A percentile compares a stretch with the other conserved stretches of the same genome.
Conservation (phyloP, 2,329 filamentous ascomycete species). For the Aspergillus fischeri region DNA sequence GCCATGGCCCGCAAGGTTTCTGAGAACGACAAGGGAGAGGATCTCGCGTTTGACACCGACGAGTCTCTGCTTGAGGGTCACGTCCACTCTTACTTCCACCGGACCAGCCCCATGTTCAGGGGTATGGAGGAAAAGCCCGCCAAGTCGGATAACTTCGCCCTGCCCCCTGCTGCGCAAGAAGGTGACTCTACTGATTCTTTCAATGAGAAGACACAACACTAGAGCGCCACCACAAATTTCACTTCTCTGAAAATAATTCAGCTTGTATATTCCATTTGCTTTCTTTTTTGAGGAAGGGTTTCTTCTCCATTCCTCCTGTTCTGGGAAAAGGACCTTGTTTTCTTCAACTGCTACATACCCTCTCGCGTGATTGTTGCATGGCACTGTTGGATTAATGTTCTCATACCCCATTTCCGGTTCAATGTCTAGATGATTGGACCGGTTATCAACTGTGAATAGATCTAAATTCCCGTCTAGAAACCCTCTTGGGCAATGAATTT, state of each 20-base stretch:
- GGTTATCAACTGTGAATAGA: not conserved
- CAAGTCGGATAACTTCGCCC: constrained; percentile 29
- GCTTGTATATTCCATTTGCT: constrained; percentile 9
- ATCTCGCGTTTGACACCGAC: constrained; percentile 36
- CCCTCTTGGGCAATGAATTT: not conserved
- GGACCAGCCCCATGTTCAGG: constrained; percentile 45
- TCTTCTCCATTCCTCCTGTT: not conserved
- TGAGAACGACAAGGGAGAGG: constrained; percentile 44
- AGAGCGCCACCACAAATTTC: not conserved
- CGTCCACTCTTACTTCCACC: constrained; percentile 52
- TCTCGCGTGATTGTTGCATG: not conserved
- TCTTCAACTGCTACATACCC: constrained; percentile 3
- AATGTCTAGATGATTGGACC: not conserved
- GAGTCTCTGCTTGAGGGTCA: constrained; percentile 48
- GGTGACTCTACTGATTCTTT: constrained; percentile 18
- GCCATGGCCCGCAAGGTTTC: constrained; percentile 45
- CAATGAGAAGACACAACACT: constrained; percentile 21
- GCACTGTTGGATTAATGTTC: not conserved
- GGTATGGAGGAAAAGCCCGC: constrained; percentile 33
- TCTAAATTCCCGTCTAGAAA: not conserved
- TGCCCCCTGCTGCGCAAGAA: constrained; percentile 32
- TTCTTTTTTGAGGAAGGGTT: constrained; percentile 4
- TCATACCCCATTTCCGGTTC: not conserved
- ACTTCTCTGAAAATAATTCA: constrained; percentile 2
- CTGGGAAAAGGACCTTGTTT: not conserved